These are phyloP conservation scores for Phytophthora lateralis DNA, from an alignment of 352 stramenopile species.

Conservation along the genomic window DNA sequence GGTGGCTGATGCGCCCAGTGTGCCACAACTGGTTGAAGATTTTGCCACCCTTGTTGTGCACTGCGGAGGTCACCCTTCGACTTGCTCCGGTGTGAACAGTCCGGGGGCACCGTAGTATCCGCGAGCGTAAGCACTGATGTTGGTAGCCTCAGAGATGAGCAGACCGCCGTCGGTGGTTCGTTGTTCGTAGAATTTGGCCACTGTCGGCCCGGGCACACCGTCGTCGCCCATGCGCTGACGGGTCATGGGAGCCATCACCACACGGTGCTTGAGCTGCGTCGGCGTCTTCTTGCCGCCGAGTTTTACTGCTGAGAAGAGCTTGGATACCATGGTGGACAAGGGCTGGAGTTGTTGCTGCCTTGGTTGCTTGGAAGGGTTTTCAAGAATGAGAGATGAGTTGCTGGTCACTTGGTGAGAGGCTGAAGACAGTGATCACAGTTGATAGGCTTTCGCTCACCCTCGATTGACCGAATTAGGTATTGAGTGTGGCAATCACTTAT, in stretches of 20 bases:
- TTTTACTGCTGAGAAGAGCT: slow-evolving; percentile 56
- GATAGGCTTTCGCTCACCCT: too few species aligned
- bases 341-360: not conserved
- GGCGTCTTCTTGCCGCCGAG: slow-evolving; percentile 43
- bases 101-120: slow-evolving; percentile 58
- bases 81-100: slow-evolving; percentile 58
- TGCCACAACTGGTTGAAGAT: slow-evolving; percentile 91
- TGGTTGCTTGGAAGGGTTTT: slow-evolving; percentile 22
- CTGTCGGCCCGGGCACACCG: slow-evolving; percentile 39
- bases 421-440: too few species aligned
- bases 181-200: slow-evolving; percentile 65
- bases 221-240: slow-evolving; percentile 42
- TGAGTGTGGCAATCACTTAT: slow-evolving; percentile 17
- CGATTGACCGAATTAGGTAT: slow-evolving; percentile 4
- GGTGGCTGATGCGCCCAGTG: slow-evolving; percentile 67
- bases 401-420: not conserved
- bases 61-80: slow-evolving; percentile 55
- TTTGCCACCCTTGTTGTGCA: slow-evolving; percentile 78
- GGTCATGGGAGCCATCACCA: slow-evolving; percentile 78
- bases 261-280: slow-evolving; percentile 54
- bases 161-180: slow-evolving; percentile 61
- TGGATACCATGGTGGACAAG: slow-evolving; percentile 24
- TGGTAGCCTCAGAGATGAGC: slow-evolving; percentile 63
- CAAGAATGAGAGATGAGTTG: slow-evolving; percentile 21
- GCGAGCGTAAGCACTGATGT: slow-evolving; percentile 48